Evolutionary conservation across 495 filamentous ascomycete species (phyloP).

Genomic region (Hypoxylon trugodes): DNA sequence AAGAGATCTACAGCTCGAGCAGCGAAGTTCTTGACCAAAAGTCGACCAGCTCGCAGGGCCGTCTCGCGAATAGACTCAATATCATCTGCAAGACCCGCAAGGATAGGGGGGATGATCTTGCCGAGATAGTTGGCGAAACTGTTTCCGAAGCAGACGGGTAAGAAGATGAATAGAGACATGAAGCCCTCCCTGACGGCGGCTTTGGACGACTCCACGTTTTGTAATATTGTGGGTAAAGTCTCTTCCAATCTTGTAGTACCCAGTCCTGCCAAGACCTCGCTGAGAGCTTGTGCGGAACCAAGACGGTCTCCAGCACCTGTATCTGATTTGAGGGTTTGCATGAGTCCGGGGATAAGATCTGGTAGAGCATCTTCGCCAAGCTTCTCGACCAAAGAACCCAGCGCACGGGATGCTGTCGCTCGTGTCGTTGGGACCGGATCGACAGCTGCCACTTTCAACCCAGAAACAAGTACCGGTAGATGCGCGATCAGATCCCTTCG

Average conservation of each 20-base stretch:
- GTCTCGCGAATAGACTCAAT: constrained; percentile 95
- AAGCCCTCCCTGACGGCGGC: constrained; percentile 93
- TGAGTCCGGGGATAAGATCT: constrained; percentile 96
- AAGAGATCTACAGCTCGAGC: constrained; percentile 92
- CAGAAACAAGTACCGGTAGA: constrained; percentile 90
- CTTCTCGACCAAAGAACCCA: constrained; percentile 95
- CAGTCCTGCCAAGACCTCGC: constrained; percentile 93
- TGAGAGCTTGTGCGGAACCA: constrained; percentile 95
- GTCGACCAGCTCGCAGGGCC: constrained; percentile 86
- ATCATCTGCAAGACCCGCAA: constrained; percentile 94
- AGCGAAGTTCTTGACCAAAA: constrained; percentile 98
- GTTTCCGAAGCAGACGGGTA: constrained; percentile 98
- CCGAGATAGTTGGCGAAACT: constrained; percentile 96
- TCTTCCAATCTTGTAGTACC: constrained; percentile 93
- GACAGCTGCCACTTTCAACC: constrained; percentile 85
- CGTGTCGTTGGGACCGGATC: constrained; percentile 97
- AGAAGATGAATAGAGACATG: constrained; percentile 99
- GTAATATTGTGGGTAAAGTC: constrained; percentile 93
- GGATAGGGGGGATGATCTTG: constrained; percentile 94
- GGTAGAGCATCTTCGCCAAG: constrained; percentile 96
- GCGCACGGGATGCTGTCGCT: constrained; percentile 93
- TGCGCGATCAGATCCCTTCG: constrained; percentile 92
- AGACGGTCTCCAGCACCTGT: constrained; percentile 94
- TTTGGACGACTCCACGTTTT: constrained; percentile 94
- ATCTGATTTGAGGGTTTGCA: constrained; percentile 96